Evolutionary conservation across 163 green algal species (phyloP).

Genomic region (Volvox carteri): DNA sequence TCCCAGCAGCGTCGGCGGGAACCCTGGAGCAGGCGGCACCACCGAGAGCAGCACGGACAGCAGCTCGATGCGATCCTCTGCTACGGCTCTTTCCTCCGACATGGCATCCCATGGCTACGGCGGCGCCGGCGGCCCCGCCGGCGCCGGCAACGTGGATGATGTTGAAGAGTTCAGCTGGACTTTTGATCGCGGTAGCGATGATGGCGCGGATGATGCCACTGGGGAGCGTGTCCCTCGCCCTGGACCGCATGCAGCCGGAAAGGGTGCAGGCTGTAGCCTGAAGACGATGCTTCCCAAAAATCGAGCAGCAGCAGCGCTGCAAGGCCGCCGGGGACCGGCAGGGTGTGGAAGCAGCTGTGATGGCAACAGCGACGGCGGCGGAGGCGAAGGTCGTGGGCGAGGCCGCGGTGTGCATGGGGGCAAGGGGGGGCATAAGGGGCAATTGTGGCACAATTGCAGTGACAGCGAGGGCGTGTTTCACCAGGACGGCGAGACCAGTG

Average conservation of each 20-base stretch:
- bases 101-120: too few species aligned
- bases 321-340: not conserved
- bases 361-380: too few species aligned
- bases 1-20: too few species aligned
- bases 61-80: not conserved
- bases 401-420: too few species aligned
- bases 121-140: not conserved
- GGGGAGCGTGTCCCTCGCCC: not conserved
- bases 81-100: not conserved
- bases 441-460: too few species aligned
- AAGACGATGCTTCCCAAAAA: too few species aligned
- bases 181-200: conserved; percentile 1
- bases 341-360: too few species aligned
- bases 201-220: not conserved
- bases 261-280: too few species aligned
- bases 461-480: not conserved
- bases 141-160: not conserved
- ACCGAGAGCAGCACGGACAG: not conserved
- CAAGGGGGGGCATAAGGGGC: too few species aligned
- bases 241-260: not conserved
- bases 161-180: conserved; percentile 18
- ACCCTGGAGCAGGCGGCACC: too few species aligned
- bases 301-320: too few species aligned
- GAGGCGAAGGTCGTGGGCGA: too few species aligned
- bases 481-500: not conserved